These are phyloP conservation scores for Butyriboletus loyo DNA, from an alignment of 768 basidiomycete genomes.

Conservation along the genomic window DNA sequence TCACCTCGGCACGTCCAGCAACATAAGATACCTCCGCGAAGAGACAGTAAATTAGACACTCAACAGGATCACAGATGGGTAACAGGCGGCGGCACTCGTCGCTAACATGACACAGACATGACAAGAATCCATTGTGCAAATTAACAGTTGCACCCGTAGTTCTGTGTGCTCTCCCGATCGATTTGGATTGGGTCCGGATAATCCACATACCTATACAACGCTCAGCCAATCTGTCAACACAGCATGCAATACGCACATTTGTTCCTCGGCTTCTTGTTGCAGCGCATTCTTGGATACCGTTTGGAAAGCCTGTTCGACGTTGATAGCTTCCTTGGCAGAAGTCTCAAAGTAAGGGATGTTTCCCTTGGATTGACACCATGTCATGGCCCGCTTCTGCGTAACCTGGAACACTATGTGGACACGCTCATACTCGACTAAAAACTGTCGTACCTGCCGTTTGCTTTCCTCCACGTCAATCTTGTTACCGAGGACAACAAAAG, in stretches of 20 bases:
- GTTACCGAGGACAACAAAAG: slow-evolving; percentile 98
- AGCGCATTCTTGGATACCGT: slow-evolving; percentile 99
- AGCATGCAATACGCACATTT: slow-evolving; percentile 60
- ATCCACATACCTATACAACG: slow-evolving; percentile 80
- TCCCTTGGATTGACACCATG: slow-evolving; percentile 99
- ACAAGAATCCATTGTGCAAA: slow-evolving; percentile 28
- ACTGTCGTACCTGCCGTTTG: slow-evolving; percentile 79
- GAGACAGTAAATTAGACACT: slow-evolving; percentile 35
- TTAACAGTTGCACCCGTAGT: slow-evolving; percentile 89
- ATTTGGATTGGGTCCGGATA: slow-evolving; percentile 99
- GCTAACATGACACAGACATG: slow-evolving; percentile 23
- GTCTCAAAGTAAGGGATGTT: slow-evolving; percentile 99
- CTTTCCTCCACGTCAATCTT: slow-evolving; percentile 99
- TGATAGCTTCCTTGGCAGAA: slow-evolving; percentile 99
- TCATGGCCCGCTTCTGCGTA: slow-evolving; percentile 99
- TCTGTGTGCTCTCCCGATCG: slow-evolving; percentile 89
- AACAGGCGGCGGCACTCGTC: slow-evolving; percentile 27
- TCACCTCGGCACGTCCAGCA: slow-evolving; percentile 12
- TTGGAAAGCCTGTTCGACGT: slow-evolving; percentile 99
- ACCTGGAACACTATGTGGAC: slow-evolving; percentile 51
- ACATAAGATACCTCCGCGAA: slow-evolving; percentile 24
- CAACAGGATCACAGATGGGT: slow-evolving; percentile 31
- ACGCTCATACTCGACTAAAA: background rate
- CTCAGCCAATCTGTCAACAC: slow-evolving; percentile 11
- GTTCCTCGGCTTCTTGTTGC: slow-evolving; percentile 95